Conservation (phyloP, 345 rosid genomes). For the Arabis alpina region DNA sequence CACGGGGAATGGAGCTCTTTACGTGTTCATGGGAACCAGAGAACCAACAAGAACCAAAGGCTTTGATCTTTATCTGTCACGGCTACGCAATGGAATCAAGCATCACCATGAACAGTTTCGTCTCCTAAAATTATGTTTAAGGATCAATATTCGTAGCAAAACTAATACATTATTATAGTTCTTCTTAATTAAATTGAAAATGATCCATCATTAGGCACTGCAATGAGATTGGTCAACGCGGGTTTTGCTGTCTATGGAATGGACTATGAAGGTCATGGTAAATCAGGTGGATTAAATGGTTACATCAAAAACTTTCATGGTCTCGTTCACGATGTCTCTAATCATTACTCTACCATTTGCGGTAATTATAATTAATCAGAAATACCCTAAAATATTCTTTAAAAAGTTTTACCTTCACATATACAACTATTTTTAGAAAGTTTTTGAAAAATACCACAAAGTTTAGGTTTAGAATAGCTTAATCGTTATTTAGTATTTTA, state of each 20-base stretch:
- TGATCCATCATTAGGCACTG: constrained; percentile 58
- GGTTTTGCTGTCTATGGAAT: constrained; percentile 77
- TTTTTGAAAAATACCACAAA: neutral
- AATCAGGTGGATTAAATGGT: constrained; percentile 63
- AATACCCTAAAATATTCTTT: neutral
- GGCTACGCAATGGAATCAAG: constrained; percentile 97
- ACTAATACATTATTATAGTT: neutral
- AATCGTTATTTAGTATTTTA: neutral
- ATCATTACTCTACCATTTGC: constrained; percentile 56
- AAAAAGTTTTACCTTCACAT: neutral
- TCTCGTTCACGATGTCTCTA: constrained; percentile 62
- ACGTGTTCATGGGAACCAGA: constrained; percentile 76
- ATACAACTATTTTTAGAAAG: neutral
- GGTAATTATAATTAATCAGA: constrained; percentile 42
- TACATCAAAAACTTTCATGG: constrained; percentile 54
- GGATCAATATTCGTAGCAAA: neutral
- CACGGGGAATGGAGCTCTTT: constrained; percentile 69
- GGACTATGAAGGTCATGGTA: constrained; percentile 92
- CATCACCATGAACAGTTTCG: constrained; percentile 77
- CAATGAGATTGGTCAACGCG: constrained; percentile 56
- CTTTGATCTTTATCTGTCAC: constrained; percentile 76
- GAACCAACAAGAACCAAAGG: constrained; percentile 61
- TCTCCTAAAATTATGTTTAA: constrained; percentile 15
- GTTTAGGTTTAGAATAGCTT: neutral
- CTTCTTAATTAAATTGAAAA: neutral